These are phyloP conservation scores for Climacium dendroides DNA, from an alignment of 225 moss, liverwort and hornwort genomes.

Conservation along the genomic window DNA sequence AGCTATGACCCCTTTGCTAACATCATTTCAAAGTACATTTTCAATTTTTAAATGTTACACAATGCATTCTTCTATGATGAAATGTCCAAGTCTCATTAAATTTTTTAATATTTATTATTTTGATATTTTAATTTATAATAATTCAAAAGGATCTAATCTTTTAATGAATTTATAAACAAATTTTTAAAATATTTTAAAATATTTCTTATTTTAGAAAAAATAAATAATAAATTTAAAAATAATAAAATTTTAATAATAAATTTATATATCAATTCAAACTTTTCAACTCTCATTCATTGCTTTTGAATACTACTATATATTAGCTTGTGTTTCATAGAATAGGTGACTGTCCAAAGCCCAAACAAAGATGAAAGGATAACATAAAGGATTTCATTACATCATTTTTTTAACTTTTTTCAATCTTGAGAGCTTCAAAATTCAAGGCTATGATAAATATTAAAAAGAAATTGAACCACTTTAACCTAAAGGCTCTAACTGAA, in stretches of 20 bases:
- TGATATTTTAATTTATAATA: not conserved
- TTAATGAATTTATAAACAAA: not conserved
- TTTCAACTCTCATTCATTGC: not conserved
- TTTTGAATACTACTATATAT: no score
- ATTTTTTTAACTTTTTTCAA: not conserved
- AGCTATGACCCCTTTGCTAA: not conserved
- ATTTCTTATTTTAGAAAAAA: not conserved
- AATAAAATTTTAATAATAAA: not conserved
- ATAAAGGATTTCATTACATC: fast-evolving
- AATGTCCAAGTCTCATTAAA: not conserved
- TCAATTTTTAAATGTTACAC: not conserved
- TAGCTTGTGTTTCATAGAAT: fast-evolving
- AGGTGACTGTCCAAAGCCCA: not conserved
- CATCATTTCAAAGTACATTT: not conserved
- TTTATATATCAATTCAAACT: not conserved
- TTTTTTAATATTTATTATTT: not conserved
- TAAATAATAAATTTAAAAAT: not conserved
- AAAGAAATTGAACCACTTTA: not conserved
- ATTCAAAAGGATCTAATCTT: not conserved
- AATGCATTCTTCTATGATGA: not conserved
- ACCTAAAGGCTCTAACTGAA: fast-evolving
- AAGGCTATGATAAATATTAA: no score
- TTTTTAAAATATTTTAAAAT: not conserved
- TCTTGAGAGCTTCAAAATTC: fast-evolving
- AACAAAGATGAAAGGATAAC: not conserved